Conservation (phyloP, 345 rosid species). For the Triadica sebifera region DNA sequence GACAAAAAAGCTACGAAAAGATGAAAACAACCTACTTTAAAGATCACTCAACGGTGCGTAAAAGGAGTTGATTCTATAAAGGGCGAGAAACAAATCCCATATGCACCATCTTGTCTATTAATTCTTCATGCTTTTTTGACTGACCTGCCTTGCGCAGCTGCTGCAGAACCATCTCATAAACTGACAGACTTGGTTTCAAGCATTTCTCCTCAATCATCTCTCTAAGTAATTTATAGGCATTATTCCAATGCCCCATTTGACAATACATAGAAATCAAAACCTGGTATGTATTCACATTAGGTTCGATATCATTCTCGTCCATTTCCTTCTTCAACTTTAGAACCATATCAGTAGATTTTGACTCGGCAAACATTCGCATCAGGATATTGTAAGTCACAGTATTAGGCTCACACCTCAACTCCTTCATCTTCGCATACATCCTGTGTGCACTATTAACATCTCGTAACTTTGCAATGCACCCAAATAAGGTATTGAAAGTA, state of each 20-base stretch:
- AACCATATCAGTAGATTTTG: constrained; percentile 82
- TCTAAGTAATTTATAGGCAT: constrained; percentile 67
- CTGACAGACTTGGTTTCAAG: constrained; percentile 58
- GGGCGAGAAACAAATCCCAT: constrained; percentile 58
- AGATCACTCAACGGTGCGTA: background rate
- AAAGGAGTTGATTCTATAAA: constrained; percentile 18
- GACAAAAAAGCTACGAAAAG: background rate
- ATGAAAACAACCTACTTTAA: background rate
- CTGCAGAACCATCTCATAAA: constrained; percentile 68
- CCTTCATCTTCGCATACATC: constrained; percentile 69
- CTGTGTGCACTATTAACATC: constrained; percentile 82
- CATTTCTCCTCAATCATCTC: constrained; percentile 90
- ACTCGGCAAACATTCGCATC: constrained; percentile 71
- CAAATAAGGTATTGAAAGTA: constrained; percentile 68
- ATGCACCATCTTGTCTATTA: constrained; percentile 77
- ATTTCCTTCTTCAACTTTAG: constrained; percentile 85
- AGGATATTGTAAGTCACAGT: constrained; percentile 67
- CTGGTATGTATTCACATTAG: constrained; percentile 76
- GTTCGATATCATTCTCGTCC: constrained; percentile 72
- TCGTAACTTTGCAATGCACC: constrained; percentile 59
- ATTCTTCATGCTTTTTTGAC: constrained; percentile 81
- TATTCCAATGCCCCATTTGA: constrained; percentile 90
- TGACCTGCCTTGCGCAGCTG: constrained; percentile 79
- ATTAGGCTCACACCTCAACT: constrained; percentile 50
- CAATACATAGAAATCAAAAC: constrained; percentile 77